A percentile compares a stretch with the other conserved stretches of the same genome.
These are phyloP conservation scores for Verticillium nubilum DNA, from an alignment of 2,329 filamentous ascomycete genomes.

Conservation along the genomic window DNA sequence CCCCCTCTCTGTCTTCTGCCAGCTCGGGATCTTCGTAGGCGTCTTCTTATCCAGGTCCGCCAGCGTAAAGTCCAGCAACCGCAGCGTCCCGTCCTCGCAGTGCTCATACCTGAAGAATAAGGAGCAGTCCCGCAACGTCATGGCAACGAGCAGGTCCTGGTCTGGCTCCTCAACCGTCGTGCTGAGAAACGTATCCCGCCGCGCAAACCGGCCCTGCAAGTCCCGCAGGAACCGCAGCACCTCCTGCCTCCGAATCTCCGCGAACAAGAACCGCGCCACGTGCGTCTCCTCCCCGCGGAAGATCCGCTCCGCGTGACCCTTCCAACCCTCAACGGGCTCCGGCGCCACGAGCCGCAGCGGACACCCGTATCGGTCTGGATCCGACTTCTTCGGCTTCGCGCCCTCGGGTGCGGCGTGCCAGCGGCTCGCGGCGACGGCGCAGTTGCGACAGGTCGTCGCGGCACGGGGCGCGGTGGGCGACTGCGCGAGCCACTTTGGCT, in stretches of 20 bases:
- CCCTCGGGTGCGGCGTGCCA: slow-evolving; percentile 19
- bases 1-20: slow-evolving; percentile 57
- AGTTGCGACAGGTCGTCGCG: slow-evolving; percentile 67
- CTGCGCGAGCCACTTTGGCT: slow-evolving; percentile 79
- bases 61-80: slow-evolving; percentile 49
- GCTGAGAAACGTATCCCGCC: neutral
- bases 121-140: slow-evolving; percentile 78
- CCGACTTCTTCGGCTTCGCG: slow-evolving; percentile 2
- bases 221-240: slow-evolving; percentile 19
- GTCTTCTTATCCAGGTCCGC: slow-evolving; percentile 76
- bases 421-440: slow-evolving; percentile 49
- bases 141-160: slow-evolving; percentile 46
- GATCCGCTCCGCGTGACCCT: neutral
- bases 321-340: neutral
- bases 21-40: slow-evolving; percentile 60
- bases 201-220: slow-evolving; percentile 10
- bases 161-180: slow-evolving; percentile 24
- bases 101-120: slow-evolving; percentile 52
- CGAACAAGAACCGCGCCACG: slow-evolving; percentile 19
- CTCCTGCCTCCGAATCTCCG: slow-evolving; percentile 20
- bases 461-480: slow-evolving; percentile 63
- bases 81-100: slow-evolving; percentile 4
- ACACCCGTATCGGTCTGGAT: slow-evolving; percentile 8
- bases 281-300: neutral
- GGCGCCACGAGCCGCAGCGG: slow-evolving; percentile 10